Conservation (phyloP, 305 asterid species). For the Euphrasia arctica region DNA sequence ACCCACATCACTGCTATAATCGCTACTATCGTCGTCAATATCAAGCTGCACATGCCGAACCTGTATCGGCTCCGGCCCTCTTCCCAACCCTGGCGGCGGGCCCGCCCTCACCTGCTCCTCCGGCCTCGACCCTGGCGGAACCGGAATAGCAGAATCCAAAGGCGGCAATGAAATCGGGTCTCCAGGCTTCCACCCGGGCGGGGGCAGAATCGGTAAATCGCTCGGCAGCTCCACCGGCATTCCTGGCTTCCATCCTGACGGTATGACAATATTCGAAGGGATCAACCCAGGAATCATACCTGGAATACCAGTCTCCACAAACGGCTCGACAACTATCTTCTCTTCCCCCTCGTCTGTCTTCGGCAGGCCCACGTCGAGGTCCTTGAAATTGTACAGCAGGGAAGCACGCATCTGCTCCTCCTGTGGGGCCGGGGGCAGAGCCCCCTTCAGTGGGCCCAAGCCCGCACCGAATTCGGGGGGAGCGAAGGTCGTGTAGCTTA, state of each 20-base stretch:
- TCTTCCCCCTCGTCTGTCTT: conserved; percentile 58
- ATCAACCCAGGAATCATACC: conserved; percentile 45
- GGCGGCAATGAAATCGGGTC: conserved; percentile 77
- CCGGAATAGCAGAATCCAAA: conserved; percentile 46
- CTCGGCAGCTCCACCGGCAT: conserved; percentile 87
- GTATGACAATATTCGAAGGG: conserved; percentile 65
- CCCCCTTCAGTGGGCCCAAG: conserved; percentile 70
- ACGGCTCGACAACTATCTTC: conserved; percentile 47
- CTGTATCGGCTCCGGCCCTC: conserved; percentile 69
- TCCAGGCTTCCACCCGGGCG: conserved; percentile 95
- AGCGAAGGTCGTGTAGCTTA: conserved; percentile 92
- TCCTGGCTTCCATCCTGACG: conserved; percentile 89
- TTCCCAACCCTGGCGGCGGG: conserved; percentile 45
- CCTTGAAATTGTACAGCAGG: conserved; percentile 57
- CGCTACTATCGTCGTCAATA: conserved; percentile 73
- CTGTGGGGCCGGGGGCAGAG: conserved; percentile 93
- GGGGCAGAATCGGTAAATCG: conserved; percentile 68
- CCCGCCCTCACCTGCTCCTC: conserved; percentile 50
- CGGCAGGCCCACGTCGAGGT: conserved; percentile 80
- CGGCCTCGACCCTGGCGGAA: conserved; percentile 40
- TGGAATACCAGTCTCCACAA: conserved; percentile 40
- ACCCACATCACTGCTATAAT: conserved; percentile 61
- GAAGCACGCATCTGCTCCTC: conserved; percentile 98
- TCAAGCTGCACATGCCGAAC: conserved; percentile 93
- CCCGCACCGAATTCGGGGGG: conserved; percentile 94